These are phyloP conservation scores for Porphyra umbilicalis DNA, from an alignment of 31 red algal genomes.

Conservation along the genomic window DNA sequence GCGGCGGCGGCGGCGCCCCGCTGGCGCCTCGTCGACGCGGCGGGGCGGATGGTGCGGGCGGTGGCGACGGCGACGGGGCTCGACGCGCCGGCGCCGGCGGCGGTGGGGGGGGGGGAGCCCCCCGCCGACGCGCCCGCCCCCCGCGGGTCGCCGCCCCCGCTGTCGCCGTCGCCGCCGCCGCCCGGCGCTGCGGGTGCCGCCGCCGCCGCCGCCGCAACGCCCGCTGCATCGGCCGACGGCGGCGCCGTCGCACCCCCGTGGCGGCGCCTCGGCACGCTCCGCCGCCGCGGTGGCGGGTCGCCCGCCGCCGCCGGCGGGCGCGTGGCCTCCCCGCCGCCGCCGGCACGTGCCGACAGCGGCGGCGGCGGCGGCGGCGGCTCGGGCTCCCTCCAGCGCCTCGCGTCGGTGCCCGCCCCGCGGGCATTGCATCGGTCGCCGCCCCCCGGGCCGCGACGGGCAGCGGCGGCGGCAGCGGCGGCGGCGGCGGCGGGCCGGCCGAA, in stretches of 20 bases:
- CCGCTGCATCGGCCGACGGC: not conserved
- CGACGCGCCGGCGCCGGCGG: not conserved
- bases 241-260: not conserved
- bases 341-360: not conserved
- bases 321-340: not conserved
- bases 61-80: not conserved
- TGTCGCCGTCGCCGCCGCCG: not conserved
- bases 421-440: too few relatives aligned
- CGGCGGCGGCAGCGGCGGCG: not conserved
- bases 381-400: not conserved
- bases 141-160: not conserved
- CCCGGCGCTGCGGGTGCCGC: not conserved
- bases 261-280: not conserved
- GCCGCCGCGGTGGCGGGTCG: not conserved
- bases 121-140: not conserved
- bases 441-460: too few relatives aligned
- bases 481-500: not conserved
- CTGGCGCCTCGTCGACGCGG: not conserved
- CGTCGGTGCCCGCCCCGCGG: not conserved
- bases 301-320: not conserved
- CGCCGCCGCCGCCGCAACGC: not conserved
- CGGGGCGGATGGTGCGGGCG: not conserved
- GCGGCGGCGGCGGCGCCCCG: not conserved
- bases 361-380: not conserved
- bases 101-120: too few relatives aligned